These are phyloP conservation scores for Aspergillus sclerotioniger DNA, from an alignment of 495 filamentous ascomycete species.

Conservation along the genomic window DNA sequence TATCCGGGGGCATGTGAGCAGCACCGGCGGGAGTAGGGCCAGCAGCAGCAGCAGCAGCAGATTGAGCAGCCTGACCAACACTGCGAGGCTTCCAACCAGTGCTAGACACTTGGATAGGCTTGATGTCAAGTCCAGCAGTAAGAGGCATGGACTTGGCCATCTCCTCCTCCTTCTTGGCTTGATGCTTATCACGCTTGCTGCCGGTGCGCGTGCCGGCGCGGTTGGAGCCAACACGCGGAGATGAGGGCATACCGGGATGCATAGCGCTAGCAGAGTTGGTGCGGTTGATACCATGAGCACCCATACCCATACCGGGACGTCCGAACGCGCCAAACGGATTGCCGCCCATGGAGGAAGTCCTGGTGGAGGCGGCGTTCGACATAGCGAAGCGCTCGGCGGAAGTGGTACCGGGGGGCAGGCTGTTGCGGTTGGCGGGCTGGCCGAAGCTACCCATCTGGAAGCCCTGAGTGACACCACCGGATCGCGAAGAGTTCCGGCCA, in stretches of 20 bases:
- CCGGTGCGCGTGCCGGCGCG: conserved; percentile 50
- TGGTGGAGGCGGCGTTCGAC: conserved; percentile 31
- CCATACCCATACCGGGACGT: conserved; percentile 62
- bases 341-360: conserved; percentile 38
- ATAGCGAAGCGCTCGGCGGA: conserved; percentile 42
- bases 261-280: conserved; percentile 55
- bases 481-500: conserved; percentile 45
- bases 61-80: conserved; percentile 50
- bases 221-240: conserved; percentile 51
- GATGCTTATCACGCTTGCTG: conserved; percentile 63
- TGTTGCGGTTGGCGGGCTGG: conserved; percentile 37
- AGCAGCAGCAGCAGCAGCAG: too few species aligned
- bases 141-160: conserved; percentile 83
- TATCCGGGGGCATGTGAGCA: conserved; percentile 76
- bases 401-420: conserved; percentile 66
- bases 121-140: conserved; percentile 73
- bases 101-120: conserved; percentile 67
- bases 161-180: conserved; percentile 56
- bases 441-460: conserved; percentile 75
- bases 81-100: conserved; percentile 91
- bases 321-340: conserved; percentile 57
- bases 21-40: conserved; percentile 55
- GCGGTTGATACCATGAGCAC: conserved; percentile 48
- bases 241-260: conserved; percentile 42
- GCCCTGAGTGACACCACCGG: conserved; percentile 32